A percentile compares a stretch with the other conserved stretches of the same genome.
Evolutionary conservation across 2,329 filamentous ascomycete species (phyloP).

Genomic region (Diaporthe sp.): DNA sequence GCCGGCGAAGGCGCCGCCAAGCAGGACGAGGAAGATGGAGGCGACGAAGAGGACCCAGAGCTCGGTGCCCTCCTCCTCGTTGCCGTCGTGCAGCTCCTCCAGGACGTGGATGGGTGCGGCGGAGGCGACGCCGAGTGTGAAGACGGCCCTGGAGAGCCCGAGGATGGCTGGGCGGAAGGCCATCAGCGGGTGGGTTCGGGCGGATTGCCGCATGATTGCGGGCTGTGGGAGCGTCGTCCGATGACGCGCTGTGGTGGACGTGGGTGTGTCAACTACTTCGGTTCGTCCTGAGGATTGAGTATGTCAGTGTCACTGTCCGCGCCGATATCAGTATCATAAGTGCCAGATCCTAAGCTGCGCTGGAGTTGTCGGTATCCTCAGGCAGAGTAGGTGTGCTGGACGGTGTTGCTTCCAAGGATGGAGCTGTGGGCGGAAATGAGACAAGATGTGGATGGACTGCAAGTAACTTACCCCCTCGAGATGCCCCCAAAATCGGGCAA

Average conservation of each 20-base stretch:
- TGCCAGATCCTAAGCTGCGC: no score
- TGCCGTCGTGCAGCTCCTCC: conserved; percentile 56
- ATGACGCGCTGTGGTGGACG: neutral
- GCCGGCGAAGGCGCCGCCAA: conserved; percentile 93
- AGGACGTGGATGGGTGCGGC: conserved; percentile 57
- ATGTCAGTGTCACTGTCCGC: neutral
- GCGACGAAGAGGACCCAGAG: conserved; percentile 86
- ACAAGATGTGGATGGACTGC: neutral
- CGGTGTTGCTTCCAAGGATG: neutral
- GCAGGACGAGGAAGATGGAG: conserved; percentile 84
- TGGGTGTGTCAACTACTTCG: neutral
- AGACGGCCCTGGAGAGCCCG: conserved; percentile 64
- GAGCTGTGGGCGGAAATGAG: neutral
- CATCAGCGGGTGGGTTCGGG: conserved; percentile 31
- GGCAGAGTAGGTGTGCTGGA: neutral
- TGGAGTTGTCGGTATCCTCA: neutral
- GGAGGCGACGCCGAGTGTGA: conserved; percentile 61
- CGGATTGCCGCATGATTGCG: conserved; percentile 33
- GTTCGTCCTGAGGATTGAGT: neutral
- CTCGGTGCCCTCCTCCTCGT: conserved; percentile 70
- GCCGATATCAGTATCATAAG: neutral
- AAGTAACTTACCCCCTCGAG: neutral
- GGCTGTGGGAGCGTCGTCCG: neutral
- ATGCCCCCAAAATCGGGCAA: neutral
- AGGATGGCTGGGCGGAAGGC: conserved; percentile 56